These are phyloP conservation scores for Ilex asprella DNA, from an alignment of 257 asterid species.

Conservation along the genomic window DNA sequence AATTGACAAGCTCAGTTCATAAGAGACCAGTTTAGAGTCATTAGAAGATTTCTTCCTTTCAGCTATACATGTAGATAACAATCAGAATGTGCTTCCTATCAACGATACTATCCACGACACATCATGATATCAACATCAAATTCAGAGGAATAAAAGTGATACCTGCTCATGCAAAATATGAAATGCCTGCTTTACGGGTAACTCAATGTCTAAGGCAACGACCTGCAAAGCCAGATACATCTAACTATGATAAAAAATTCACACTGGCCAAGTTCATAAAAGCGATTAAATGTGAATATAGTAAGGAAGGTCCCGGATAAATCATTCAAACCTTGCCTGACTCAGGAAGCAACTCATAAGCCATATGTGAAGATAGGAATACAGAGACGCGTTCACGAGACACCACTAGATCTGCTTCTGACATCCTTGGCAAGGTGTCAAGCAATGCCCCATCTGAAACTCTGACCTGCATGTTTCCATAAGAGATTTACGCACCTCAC, in stretches of 20 bases:
- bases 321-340: slow-evolving; percentile 74
- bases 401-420: slow-evolving; percentile 68
- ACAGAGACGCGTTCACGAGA: slow-evolving; percentile 67
- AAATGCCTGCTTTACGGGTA: slow-evolving; percentile 93
- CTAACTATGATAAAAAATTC: background rate
- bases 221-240: slow-evolving; percentile 35
- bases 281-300: slow-evolving; percentile 2
- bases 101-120: no score
- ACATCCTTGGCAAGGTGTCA: slow-evolving; percentile 46
- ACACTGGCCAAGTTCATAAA: background rate
- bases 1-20: no score
- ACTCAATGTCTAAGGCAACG: slow-evolving; percentile 76
- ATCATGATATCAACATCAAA: background rate
- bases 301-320: slow-evolving; percentile 9
- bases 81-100: no score
- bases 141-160: slow-evolving; percentile 8
- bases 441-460: slow-evolving; percentile 53
- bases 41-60: no score
- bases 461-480: slow-evolving; percentile 42
- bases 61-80: no score
- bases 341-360: slow-evolving; percentile 87
- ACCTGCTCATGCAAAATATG: slow-evolving; percentile 98
- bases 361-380: slow-evolving; percentile 67
- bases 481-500: no score
- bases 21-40: no score